A percentile compares a stretch with the other conserved stretches of the same genome.
These are phyloP conservation scores for Xylaria sp. DNA, from an alignment of 2,329 filamentous ascomycete genomes.

Conservation along the genomic window DNA sequence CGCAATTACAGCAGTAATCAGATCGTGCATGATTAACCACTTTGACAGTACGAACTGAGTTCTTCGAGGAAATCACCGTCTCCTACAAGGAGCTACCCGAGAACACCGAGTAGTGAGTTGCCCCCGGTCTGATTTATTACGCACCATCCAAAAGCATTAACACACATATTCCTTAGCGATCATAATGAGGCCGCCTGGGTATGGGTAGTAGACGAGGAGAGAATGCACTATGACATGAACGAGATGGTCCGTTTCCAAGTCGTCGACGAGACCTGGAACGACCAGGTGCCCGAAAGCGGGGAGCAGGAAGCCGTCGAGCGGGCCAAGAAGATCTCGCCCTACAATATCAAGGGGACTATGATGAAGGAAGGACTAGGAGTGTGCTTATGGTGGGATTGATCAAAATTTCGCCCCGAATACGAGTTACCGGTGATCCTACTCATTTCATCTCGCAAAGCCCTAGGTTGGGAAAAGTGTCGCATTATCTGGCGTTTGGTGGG, in stretches of 20 bases:
- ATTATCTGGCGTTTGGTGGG: constrained; percentile 35
- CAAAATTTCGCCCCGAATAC: constrained; percentile 21
- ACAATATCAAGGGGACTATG: constrained; percentile 74
- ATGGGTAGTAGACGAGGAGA: constrained; percentile 78
- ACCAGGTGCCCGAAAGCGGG: constrained; percentile 78
- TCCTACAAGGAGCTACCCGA: constrained; percentile 78
- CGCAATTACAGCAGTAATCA: not conserved
- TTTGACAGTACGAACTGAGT: constrained; percentile 79
- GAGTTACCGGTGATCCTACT: constrained; percentile 13
- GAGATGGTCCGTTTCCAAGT: constrained; percentile 90
- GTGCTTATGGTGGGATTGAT: constrained; percentile 70
- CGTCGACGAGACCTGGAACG: constrained; percentile 88
- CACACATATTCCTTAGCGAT: constrained; percentile 60
- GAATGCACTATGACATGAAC: constrained; percentile 88
- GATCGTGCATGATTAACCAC: constrained; percentile 9
- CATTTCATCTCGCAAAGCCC: constrained; percentile 26
- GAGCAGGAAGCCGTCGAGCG: constrained; percentile 65
- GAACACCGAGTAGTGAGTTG: constrained; percentile 76
- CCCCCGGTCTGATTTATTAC: not conserved
- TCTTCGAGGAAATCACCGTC: constrained; percentile 93
- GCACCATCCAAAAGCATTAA: constrained; percentile 43
- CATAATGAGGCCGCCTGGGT: constrained; percentile 83
- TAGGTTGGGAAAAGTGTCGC: constrained; percentile 5
- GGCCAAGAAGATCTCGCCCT: constrained; percentile 72
- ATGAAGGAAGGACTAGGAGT: constrained; percentile 69